Evolutionary conservation across 495 filamentous ascomycete genomes (phyloP), one percentile per base, ranked within the genome.

Genomic region (Lophiostoma macrostomum): DNA sequence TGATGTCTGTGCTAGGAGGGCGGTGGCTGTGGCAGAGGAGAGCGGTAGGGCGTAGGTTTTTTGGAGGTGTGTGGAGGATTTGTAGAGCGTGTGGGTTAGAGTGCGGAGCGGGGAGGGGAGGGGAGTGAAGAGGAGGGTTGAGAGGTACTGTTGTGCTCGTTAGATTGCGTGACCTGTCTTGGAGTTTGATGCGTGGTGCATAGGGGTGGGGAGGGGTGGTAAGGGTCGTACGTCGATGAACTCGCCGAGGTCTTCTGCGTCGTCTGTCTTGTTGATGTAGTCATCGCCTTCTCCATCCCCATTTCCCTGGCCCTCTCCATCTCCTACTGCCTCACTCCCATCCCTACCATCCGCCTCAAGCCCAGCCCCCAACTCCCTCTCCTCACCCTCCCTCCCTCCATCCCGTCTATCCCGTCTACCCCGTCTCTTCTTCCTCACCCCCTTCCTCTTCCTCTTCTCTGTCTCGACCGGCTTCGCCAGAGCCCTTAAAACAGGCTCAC

Each of bases 231-330:
- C 80, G 56, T 83, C 78, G 24, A 82, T 80, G 65, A 91, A 93
- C 5, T 91, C 88, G 36, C 75, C 77, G 23, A 91, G 69, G 41
- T 90, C 88, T 50, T 83, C 83, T 7, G 80, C 79, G 60, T 81
- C 76, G 43, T 83, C 83, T 7, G 80, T 78, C 60, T 81, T 76
- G 43, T 64, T 62, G 10, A 14, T 14, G 0, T 29, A 43, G 53
- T 31, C 2, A 71, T 68, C 42, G 60, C 60, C 27, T 67, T 66
- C 57, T 6, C 11, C 11, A 8, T 48, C 42, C 0, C 14, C 34
- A 37, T 45, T 19, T 45, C 23, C 42, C 2, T n/a, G n/a, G n/a
- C n/a, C 30, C 10, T 46, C 39, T 60, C 20, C 1, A 42, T 48
- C 46, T 75, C n/a, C n/a, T n/a, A n/a, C n/a, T n/a, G n/a, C n/a